Conservation (phyloP, 768 basidiomycete species). For the Chalciporus chontae region DNA sequence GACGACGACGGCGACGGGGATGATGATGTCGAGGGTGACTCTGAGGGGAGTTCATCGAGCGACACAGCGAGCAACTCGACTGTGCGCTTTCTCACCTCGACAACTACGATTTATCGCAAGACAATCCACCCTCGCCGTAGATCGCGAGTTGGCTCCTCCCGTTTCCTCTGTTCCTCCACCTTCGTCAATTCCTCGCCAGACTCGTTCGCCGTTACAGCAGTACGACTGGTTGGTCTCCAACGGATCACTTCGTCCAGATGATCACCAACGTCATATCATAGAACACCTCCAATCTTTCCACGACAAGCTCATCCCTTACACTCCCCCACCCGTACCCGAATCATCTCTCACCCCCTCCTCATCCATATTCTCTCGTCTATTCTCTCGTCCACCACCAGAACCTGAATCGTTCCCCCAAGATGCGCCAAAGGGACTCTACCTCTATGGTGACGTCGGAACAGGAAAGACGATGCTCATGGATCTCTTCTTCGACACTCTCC, state of each 20-base stretch:
- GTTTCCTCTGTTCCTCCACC: neutral
- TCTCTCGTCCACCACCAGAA: conserved; percentile 22
- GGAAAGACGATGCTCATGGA: conserved; percentile 99
- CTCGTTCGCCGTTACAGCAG: conserved; percentile 30
- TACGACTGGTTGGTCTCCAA: conserved; percentile 47
- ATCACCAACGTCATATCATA: conserved; percentile 83
- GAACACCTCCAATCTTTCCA: conserved; percentile 78
- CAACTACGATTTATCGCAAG: conserved; percentile 4
- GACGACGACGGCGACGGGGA: conserved; percentile 4
- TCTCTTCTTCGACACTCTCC: conserved; percentile 85
- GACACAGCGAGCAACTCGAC: neutral
- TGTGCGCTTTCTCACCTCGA: neutral
- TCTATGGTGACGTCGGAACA: conserved; percentile 95
- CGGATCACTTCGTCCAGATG: conserved; percentile 66
- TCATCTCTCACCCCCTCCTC: conserved; percentile 30
- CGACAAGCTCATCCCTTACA: conserved; percentile 63
- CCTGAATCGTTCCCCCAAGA: conserved; percentile 40
- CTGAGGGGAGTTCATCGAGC: neutral
- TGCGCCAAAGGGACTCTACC: conserved; percentile 85
- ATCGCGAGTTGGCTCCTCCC: neutral
- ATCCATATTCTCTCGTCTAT: conserved; percentile 26
- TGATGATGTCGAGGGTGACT: conserved; percentile 3
- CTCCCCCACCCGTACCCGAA: conserved; percentile 58
- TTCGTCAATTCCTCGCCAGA: neutral
- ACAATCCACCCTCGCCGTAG: conserved; percentile 8